Conservation (phyloP, 805 yeast species). For the Lipomyces yamanashiensis region DNA sequence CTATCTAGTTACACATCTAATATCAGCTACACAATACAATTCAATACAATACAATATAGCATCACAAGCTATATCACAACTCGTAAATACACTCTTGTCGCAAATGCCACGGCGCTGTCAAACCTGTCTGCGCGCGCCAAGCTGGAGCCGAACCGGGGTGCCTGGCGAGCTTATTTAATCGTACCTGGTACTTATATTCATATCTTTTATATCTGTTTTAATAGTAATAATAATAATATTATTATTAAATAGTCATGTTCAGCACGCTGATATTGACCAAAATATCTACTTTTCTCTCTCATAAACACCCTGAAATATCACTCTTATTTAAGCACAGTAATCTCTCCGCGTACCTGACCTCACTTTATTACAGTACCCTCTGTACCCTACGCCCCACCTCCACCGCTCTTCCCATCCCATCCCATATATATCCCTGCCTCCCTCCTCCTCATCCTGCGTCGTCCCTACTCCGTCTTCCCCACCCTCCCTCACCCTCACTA, state of each 20-base stretch:
- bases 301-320: too few species aligned
- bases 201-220: too few species aligned
- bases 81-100: neutral
- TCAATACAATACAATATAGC: neutral
- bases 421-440: constrained; percentile 4
- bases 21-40: too few species aligned
- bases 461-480: neutral
- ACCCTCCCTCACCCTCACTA: neutral
- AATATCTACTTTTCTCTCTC: too few species aligned
- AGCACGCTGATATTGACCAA: too few species aligned
- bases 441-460: neutral
- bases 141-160: constrained; percentile 6
- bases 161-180: constrained; percentile 3
- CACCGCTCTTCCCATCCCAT: neutral
- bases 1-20: too few species aligned
- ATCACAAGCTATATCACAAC: neutral
- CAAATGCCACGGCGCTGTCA: constrained; percentile 14
- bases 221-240: too few species aligned
- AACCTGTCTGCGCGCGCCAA: constrained; percentile 7
- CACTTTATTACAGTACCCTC: neutral
- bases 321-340: too few species aligned
- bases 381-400: neutral
- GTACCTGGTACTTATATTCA: neutral
- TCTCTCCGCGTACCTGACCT: too few species aligned
- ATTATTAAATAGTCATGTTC: too few species aligned